Conservation (phyloP, 805 yeast genomes). For the Yarrowia alimentaria region DNA sequence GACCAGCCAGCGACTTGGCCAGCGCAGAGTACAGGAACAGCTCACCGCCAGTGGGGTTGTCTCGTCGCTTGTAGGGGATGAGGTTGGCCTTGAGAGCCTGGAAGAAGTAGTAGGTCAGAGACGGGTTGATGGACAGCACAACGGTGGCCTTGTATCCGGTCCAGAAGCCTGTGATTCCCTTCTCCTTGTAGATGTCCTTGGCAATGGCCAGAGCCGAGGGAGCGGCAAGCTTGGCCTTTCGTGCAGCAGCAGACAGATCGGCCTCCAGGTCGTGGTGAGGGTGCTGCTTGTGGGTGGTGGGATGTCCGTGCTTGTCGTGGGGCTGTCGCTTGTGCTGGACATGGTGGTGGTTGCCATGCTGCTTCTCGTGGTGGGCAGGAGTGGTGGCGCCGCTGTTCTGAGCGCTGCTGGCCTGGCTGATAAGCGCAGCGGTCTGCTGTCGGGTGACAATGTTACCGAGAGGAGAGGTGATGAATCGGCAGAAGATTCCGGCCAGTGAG, state of each 20-base stretch:
- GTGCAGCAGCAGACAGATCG: too few relatives aligned
- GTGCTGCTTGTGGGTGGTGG: too few relatives aligned
- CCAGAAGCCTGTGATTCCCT: slow-evolving; percentile 40
- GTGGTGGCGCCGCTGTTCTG: slow-evolving; percentile 12
- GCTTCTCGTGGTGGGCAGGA: not conserved
- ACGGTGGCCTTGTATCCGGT: slow-evolving; percentile 39
- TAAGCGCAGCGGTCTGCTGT: slow-evolving; percentile 35
- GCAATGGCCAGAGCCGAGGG: slow-evolving; percentile 30
- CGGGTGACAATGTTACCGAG: slow-evolving; percentile 37
- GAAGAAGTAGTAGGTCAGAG: slow-evolving; percentile 40
- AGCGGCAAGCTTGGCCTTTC: too few relatives aligned
- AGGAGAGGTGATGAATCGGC: slow-evolving; percentile 39
- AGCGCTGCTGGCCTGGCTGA: too few relatives aligned
- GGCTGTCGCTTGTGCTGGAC: too few relatives aligned
- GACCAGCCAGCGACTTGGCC: slow-evolving; percentile 65
- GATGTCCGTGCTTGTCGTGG: too few relatives aligned
- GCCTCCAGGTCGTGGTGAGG: too few relatives aligned
- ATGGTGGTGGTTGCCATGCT: too few relatives aligned
- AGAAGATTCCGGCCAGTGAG: slow-evolving; percentile 38
- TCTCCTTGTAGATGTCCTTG: slow-evolving; percentile 35
- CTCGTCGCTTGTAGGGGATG: slow-evolving; percentile 34
- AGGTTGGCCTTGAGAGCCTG: slow-evolving; percentile 34
- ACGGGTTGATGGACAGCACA: slow-evolving; percentile 38
- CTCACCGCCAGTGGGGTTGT: slow-evolving; percentile 42
- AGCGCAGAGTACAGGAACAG: slow-evolving; percentile 64